Evolutionary conservation across 2,329 filamentous ascomycete genomes (phyloP).

Genomic region (Lachnellula arida): DNA sequence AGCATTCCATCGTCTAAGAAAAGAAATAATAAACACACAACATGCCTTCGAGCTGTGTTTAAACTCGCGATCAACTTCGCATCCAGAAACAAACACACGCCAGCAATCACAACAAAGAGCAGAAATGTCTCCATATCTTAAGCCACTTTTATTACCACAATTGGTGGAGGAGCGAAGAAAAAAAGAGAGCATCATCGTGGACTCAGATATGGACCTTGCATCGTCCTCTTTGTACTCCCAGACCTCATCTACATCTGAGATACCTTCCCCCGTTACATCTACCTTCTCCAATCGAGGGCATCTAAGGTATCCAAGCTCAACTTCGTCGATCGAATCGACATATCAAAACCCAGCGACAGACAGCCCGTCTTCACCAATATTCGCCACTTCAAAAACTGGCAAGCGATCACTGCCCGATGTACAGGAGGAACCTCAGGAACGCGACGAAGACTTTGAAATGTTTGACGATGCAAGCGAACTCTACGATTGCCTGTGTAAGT

Average conservation of each 20-base stretch:
- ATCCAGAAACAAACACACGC: conserved; percentile 1
- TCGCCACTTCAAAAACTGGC: conserved; percentile 47
- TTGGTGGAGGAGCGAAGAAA: conserved; percentile 48
- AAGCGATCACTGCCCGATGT: conserved; percentile 75
- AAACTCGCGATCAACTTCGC: conserved; percentile 16
- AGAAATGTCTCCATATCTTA: conserved; percentile 40
- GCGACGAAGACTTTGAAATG: conserved; percentile 54
- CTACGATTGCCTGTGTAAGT: conserved; percentile 73
- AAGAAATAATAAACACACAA: conserved; percentile 12
- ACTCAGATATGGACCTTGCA: conserved; percentile 29
- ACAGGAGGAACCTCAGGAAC: conserved; percentile 74
- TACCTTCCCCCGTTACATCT: conserved; percentile 65
- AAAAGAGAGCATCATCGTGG: conserved; percentile 33
- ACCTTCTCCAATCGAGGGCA: conserved; percentile 60
- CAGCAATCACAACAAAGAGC: conserved; percentile 9
- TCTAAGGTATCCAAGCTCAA: conserved; percentile 65
- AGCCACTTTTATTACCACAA: conserved; percentile 50
- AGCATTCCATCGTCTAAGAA: conserved; percentile 10
- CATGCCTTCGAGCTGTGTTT: conserved; percentile 23
- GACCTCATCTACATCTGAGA: conserved; percentile 57
- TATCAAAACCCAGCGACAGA: conserved; percentile 44
- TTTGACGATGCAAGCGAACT: conserved; percentile 46
- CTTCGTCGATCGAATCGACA: conserved; percentile 68
- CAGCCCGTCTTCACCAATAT: conserved; percentile 53
- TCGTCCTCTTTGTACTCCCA: conserved; percentile 27